Conservation (phyloP, 441 rosid genomes). For the Pelargonium cotyledonis region DNA sequence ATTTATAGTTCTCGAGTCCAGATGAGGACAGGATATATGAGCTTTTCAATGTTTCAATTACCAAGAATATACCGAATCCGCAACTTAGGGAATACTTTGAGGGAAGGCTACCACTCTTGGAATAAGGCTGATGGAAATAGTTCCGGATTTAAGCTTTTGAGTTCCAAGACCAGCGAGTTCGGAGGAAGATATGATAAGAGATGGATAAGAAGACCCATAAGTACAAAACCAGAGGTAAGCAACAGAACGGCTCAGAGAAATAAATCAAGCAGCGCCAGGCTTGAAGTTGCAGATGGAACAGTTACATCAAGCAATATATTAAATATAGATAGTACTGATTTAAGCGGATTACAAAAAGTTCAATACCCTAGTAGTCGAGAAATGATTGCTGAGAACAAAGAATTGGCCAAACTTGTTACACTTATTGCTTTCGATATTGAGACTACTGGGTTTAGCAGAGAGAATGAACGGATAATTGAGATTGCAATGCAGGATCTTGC, state of each 20-base stretch:
- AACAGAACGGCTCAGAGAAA: slow-evolving; percentile 28
- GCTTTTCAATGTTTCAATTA: slow-evolving; percentile 56
- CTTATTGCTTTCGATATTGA: slow-evolving; percentile 62
- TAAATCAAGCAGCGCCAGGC: slow-evolving; percentile 29
- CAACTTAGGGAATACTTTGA: slow-evolving; percentile 41
- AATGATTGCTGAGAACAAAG: slow-evolving; percentile 42
- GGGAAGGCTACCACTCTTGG: slow-evolving; percentile 35
- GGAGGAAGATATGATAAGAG: slow-evolving; percentile 52
- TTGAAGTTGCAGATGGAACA: slow-evolving; percentile 37
- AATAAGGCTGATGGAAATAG: slow-evolving; percentile 23
- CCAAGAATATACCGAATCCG: slow-evolving; percentile 44
- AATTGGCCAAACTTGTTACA: slow-evolving; percentile 48
- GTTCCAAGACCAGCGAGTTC: slow-evolving; percentile 36
- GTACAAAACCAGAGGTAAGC: slow-evolving; percentile 39
- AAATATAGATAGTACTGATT: slow-evolving; percentile 31
- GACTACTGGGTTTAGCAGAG: slow-evolving; percentile 65
- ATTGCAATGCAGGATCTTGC: slow-evolving; percentile 70
- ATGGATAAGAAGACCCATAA: slow-evolving; percentile 50
- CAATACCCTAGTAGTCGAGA: slow-evolving; percentile 40
- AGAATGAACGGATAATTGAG: slow-evolving; percentile 56
- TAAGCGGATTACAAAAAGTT: slow-evolving; percentile 29
- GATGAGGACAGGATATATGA: slow-evolving; percentile 46
- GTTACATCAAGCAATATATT: slow-evolving; percentile 36
- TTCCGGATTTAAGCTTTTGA: slow-evolving; percentile 30
- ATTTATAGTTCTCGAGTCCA: slow-evolving; percentile 21